phyloP scores from a whole-genome alignment of 1,284 basidiomycete genomes.

The Pseudozyma sp. region DNA sequence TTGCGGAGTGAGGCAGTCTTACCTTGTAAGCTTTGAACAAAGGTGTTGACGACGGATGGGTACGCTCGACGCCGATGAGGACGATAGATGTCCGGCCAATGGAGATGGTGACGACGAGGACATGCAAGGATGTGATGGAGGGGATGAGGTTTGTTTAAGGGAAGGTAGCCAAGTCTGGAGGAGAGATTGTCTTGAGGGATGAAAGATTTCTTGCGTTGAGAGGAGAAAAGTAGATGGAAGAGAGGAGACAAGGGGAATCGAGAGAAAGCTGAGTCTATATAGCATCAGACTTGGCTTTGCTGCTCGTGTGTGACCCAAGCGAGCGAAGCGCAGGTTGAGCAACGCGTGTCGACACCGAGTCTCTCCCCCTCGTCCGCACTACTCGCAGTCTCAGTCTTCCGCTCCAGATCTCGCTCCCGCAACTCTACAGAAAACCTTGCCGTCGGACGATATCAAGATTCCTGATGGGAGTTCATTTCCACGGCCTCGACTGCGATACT shows the following conservation, averaged over 20 bases:
- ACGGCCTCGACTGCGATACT: no score
- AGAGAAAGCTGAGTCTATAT: conserved; percentile 4
- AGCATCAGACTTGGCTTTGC: background rate
- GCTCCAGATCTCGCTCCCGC: background rate
- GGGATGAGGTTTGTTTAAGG: background rate
- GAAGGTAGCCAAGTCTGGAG: no score
- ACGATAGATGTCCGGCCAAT: background rate
- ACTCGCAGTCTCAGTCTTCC: background rate
- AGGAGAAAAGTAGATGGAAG: no score
- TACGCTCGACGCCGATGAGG: background rate
- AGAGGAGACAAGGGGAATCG: no score
- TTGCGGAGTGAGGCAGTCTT: no score
- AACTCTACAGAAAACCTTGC: background rate
- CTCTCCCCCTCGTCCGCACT: conserved; percentile 1
- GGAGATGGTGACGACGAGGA: conserved; percentile 1
- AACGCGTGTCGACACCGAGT: conserved; percentile 1
- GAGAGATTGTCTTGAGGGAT: no score
- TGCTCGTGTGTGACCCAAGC: background rate
- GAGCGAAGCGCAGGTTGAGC: background rate
- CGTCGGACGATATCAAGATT: background rate
- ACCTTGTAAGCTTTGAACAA: no score
- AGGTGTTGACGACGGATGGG: background rate
- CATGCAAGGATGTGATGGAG: background rate
- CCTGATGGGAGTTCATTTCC: no score
- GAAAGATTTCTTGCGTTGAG: no score